Base-by-base conservation (phyloP, 306 rosid genomes). In the Cicer yamashitae region DNA sequence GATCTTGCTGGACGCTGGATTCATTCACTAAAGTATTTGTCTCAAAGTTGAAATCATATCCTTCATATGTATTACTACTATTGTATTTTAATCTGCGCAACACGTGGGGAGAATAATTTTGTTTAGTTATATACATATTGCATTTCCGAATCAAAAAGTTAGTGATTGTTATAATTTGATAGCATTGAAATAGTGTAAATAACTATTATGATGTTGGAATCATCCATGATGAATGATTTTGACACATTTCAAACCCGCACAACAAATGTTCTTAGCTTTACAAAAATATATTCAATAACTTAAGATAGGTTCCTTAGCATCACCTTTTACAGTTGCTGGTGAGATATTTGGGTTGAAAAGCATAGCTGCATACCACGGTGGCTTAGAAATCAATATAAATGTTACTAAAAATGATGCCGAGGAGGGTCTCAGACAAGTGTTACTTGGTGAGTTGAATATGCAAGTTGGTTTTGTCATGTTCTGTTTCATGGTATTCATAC, bases 291-390 rank as follows among this genome's bases (percentile, higher is more conserved):
- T 46, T 57, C 18, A 57, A 50, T 71, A 34, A 8, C 77, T 53
- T 34, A 58, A 51, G 48, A 73, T 30, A 73, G 59, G 73, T 70
- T 89, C 89, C 97, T 93, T 91, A 91, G 72, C 81, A 7, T 58
- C 7, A 25, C 10, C 69, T 60, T 81, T 79, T 60, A 93, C 96
- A 40, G 82, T 83, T 46, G 68, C 87, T 58, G 74, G 81, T 60
- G 86, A 90, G 79, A 82, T 88, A 13, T 79, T 43, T 84, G 91
- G 91, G 15, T 86, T 91, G 71, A 94, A 94, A 91, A 91, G 91
- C 79, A 87, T 94, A 84, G 97, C 90, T 81, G 96, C 96, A 56
- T 94, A 90, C 77, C 93, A 96, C 62, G 79, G 91, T 43, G 97
- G 98, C 43, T 86, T 94, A 53, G 93, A 87, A 80, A 94, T 91